phyloP scores from a whole-genome alignment of 2,329 filamentous ascomycete species.

The Dactylellina sp. region DNA sequence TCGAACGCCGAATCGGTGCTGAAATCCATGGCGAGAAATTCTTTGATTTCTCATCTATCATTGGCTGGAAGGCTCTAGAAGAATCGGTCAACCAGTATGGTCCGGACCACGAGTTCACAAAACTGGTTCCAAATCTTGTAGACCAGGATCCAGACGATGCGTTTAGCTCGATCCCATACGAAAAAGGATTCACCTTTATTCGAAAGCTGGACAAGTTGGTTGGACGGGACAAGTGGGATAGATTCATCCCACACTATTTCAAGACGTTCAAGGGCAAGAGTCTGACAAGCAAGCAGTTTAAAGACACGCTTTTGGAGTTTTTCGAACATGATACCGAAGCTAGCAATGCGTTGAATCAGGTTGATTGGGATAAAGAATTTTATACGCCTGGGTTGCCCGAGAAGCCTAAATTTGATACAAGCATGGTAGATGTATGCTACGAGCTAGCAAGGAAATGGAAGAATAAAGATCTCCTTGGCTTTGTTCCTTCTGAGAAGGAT shows the following conservation, averaged over 20 bases:
- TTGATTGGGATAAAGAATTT: slow-evolving; percentile 93
- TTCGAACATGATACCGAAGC: slow-evolving; percentile 76
- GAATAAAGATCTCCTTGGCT: slow-evolving; percentile 63
- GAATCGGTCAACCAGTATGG: slow-evolving; percentile 84
- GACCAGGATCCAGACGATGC: slow-evolving; percentile 95
- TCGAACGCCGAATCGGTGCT: slow-evolving; percentile 85
- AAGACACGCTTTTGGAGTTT: slow-evolving; percentile 85
- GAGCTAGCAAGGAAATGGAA: slow-evolving; percentile 85
- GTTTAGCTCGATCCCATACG: slow-evolving; percentile 91
- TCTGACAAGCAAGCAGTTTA: slow-evolving; percentile 94
- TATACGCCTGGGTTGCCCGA: slow-evolving; percentile 84
- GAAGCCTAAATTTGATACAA: slow-evolving; percentile 91
- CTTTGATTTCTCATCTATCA: slow-evolving; percentile 93
- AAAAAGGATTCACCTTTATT: slow-evolving; percentile 95
- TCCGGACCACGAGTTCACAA: slow-evolving; percentile 89
- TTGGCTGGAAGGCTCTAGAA: slow-evolving; percentile 90
- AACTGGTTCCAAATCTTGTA: slow-evolving; percentile 86
- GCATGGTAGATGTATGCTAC: slow-evolving; percentile 86
- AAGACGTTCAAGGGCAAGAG: slow-evolving; percentile 84
- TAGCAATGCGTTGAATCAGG: slow-evolving; percentile 71
- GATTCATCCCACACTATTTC: slow-evolving; percentile 96
- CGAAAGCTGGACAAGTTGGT: slow-evolving; percentile 89
- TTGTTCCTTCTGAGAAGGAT: slow-evolving; percentile 76
- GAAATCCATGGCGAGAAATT: slow-evolving; percentile 83
- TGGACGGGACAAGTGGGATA: slow-evolving; percentile 87